Base-by-base conservation (phyloP, 352 stramenopile species). In the Globisporangium viniferum region DNA sequence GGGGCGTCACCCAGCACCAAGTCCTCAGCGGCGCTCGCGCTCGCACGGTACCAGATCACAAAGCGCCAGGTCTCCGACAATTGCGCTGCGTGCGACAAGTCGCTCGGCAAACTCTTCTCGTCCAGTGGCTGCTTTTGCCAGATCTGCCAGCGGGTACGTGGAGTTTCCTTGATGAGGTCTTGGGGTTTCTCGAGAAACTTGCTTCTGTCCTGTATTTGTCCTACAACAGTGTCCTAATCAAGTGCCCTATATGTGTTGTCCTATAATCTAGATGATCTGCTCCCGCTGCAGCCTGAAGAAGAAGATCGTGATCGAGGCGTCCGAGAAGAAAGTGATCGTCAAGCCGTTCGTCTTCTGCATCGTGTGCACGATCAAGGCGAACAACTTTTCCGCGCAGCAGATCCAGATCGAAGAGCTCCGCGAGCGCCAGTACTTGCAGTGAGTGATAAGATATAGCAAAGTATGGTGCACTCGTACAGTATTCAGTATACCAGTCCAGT, bases 261-360 rank as follows among this genome's bases (percentile, higher is more conserved):
- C n/a, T 58, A 15, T 22, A 12, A 58, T 18, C 33, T 7, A 31
- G 15, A 76, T 76, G 64, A 63, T 81, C 20, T 86, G 79, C 44
- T 80, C 74, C 22, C 79, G 75, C 63, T 86, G 79, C 66, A 77
- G 71, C 41, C 62, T 86, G 18, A 78, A 75, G 22, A 86, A 86
- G 73, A 84, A 86, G 41, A 63, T 86, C 60, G 75, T 70, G 48
- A 81, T 86, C 55, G 71, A 69, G 27, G 68, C 66, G 20, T 69
- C 49, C 2, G 76, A 81, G 33, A 72, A 74, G 53, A 63, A 69
- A 1, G 65, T 79, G 63, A 39, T 65, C 20, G 6, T 54, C 4
- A 68, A 70, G 57, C 49, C 68, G 2, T 83, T 78, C 57, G 59
- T 67, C 44, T 83, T 81, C 44, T 84, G 77, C 53, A 65, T 84